phyloP scores from a whole-genome alignment of 768 basidiomycete species.

The Lentinula guzmanii region DNA sequence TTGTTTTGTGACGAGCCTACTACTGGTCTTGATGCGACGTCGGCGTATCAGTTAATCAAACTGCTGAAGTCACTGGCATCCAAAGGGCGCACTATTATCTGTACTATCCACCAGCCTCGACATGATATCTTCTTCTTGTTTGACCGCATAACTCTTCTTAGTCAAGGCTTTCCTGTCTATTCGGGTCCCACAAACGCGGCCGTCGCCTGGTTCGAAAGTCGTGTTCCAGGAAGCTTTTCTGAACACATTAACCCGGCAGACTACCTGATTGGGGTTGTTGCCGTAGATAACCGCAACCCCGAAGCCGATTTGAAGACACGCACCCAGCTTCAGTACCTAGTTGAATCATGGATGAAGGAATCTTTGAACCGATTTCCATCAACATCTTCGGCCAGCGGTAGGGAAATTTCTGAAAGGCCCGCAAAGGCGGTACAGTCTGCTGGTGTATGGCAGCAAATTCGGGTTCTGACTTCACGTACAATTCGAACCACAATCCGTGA shows the following conservation, averaged over 20 bases:
- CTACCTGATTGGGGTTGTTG: slow-evolving; percentile 21
- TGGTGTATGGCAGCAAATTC: slow-evolving; percentile 4
- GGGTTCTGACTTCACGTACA: slow-evolving; percentile 2
- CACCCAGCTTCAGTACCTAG: slow-evolving; percentile 21
- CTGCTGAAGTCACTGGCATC: slow-evolving; percentile 44
- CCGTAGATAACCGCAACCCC: slow-evolving; percentile 29
- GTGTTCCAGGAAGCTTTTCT: background rate
- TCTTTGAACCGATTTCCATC: background rate
- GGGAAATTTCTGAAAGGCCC: background rate
- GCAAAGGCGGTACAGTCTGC: background rate
- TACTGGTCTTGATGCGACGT: slow-evolving; percentile 44
- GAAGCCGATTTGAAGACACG: slow-evolving; percentile 24
- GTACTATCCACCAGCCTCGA: slow-evolving; percentile 41
- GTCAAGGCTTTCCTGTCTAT: slow-evolving; percentile 18
- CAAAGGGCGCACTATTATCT: slow-evolving; percentile 42
- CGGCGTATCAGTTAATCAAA: slow-evolving; percentile 37
- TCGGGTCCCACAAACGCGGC: slow-evolving; percentile 30
- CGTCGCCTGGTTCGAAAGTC: slow-evolving; percentile 3
- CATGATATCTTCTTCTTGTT: slow-evolving; percentile 34
- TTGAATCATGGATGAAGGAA: slow-evolving; percentile 21
- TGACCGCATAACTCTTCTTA: slow-evolving; percentile 26
- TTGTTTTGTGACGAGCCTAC: slow-evolving; percentile 61
- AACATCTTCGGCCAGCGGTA: background rate
- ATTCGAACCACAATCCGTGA: slow-evolving; percentile 5
- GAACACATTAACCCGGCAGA: slow-evolving; percentile 19